Percentiles rank a stretch among this genome's conserved stretches.
Conservation (phyloP, 2,329 filamentous ascomycete genomes). For the Aspergillus sp. region DNA sequence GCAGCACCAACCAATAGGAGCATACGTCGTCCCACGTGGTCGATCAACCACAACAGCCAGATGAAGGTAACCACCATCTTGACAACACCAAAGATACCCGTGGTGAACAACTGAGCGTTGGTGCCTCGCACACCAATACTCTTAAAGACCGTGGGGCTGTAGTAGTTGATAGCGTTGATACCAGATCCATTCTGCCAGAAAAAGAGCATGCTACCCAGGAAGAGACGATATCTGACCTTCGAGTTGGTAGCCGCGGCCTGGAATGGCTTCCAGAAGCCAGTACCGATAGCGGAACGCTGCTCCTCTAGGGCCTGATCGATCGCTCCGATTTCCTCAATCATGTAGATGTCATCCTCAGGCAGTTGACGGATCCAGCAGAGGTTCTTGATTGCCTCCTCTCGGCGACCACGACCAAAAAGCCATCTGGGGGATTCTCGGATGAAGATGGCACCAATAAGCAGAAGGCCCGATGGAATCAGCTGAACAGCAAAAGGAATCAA, state of each 20-base stretch:
- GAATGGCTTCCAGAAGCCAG: slow-evolving; percentile 73
- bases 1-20: slow-evolving; percentile 62
- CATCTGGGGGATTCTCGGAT: slow-evolving; percentile 64
- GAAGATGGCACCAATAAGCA: slow-evolving; percentile 54
- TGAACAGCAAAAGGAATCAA: slow-evolving; percentile 40
- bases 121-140: slow-evolving; percentile 59
- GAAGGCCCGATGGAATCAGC: slow-evolving; percentile 36
- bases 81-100: slow-evolving; percentile 72
- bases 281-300: slow-evolving; percentile 58
- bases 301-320: slow-evolving; percentile 67
- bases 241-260: slow-evolving; percentile 48
- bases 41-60: slow-evolving; percentile 66
- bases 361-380: slow-evolving; percentile 44
- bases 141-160: slow-evolving; percentile 64
- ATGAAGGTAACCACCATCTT: slow-evolving; percentile 65
- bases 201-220: slow-evolving; percentile 70
- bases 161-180: slow-evolving; percentile 78
- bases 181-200: slow-evolving; percentile 73
- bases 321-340: slow-evolving; percentile 66
- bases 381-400: slow-evolving; percentile 59
- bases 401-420: slow-evolving; percentile 63
- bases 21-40: slow-evolving; percentile 57
- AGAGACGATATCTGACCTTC: slow-evolving; percentile 65
- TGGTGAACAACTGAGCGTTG: slow-evolving; percentile 60
- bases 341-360: slow-evolving; percentile 50